Percentiles rank a stretch among this genome's conserved stretches.
phyloP scores from a whole-genome alignment of 441 rosid genomes.

The Erodium moschatum region DNA sequence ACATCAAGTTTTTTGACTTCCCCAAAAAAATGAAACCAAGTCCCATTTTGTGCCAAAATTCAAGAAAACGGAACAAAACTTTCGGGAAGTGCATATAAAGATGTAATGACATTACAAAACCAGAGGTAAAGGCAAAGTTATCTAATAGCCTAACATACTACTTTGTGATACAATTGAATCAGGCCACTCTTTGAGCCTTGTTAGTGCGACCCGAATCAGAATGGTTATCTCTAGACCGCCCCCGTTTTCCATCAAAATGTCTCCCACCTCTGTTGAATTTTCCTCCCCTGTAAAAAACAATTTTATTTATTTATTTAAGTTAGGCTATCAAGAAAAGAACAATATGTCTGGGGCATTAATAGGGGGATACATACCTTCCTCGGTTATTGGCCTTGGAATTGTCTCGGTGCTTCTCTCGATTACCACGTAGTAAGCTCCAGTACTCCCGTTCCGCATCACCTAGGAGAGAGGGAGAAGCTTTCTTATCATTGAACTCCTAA shows the following conservation, averaged over 20 bases:
- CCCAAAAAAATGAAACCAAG: neutral
- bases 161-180: neutral
- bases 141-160: neutral
- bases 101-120: neutral
- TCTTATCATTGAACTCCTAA: neutral
- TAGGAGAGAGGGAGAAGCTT: constrained; percentile 17
- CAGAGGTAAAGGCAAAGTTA: neutral
- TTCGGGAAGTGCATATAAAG: too few species aligned
- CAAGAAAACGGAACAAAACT: neutral
- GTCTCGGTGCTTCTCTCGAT: constrained; percentile 38
- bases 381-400: constrained; percentile 32
- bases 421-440: constrained; percentile 51
- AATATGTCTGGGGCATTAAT: neutral
- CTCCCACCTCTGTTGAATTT: constrained; percentile 27
- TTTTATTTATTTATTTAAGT: too few species aligned
- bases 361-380: constrained; percentile 50
- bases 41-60: neutral
- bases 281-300: constrained; percentile 50
- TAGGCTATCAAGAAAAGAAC: neutral
- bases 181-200: constrained; percentile 30
- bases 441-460: constrained; percentile 72
- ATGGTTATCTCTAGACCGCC: constrained; percentile 8
- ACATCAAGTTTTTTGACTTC: too few species aligned
- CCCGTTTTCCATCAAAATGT: constrained; percentile 34
- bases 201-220: constrained; percentile 1